Evolutionary conservation across 1,284 basidiomycete species (phyloP).

Genomic region (Trametes versicolor): DNA sequence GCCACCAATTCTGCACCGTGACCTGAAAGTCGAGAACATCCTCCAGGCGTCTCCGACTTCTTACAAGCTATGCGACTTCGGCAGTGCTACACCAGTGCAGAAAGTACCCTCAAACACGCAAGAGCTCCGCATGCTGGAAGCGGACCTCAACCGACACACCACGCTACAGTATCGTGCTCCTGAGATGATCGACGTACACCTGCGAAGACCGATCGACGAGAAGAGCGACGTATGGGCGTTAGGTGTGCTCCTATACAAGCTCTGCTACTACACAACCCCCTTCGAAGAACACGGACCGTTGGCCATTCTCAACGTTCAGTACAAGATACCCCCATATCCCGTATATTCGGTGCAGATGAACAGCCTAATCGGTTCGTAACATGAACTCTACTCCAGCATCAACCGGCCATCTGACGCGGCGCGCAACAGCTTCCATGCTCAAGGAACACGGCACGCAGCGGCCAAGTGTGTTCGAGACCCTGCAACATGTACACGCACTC

Average conservation of each 20-base stretch:
- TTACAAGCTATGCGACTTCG: constrained; percentile 99
- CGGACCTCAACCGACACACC: constrained; percentile 94
- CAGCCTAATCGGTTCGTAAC: constrained; percentile 80
- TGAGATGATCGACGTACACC: constrained; percentile 96
- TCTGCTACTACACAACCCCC: constrained; percentile 98
- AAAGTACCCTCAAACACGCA: constrained; percentile 78
- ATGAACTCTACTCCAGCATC: constrained; percentile 18
- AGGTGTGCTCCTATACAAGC: constrained; percentile 82
- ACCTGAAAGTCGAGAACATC: constrained; percentile 99
- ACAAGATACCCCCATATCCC: constrained; percentile 93
- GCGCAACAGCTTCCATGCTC: constrained; percentile 79
- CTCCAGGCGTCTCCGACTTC: constrained; percentile 79
- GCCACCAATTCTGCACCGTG: constrained; percentile 93
- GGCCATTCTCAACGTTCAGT: constrained; percentile 97
- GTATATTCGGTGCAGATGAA: constrained; percentile 91
- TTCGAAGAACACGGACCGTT: constrained; percentile 97
- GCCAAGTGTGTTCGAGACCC: constrained; percentile 84
- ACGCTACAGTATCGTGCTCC: constrained; percentile 97
- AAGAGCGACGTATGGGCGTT: constrained; percentile 90
- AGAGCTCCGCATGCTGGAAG: constrained; percentile 89
- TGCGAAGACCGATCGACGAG: constrained; percentile 86
- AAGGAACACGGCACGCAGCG: constrained; percentile 87
- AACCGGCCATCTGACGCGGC: not conserved
- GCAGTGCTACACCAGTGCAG: constrained; percentile 86
- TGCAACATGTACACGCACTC: constrained; percentile 80